A percentile compares a stretch with the other conserved stretches of the same genome.
These are phyloP conservation scores for Venturia effusa DNA, from an alignment of 2,329 filamentous ascomycete species.

Conservation along the genomic window DNA sequence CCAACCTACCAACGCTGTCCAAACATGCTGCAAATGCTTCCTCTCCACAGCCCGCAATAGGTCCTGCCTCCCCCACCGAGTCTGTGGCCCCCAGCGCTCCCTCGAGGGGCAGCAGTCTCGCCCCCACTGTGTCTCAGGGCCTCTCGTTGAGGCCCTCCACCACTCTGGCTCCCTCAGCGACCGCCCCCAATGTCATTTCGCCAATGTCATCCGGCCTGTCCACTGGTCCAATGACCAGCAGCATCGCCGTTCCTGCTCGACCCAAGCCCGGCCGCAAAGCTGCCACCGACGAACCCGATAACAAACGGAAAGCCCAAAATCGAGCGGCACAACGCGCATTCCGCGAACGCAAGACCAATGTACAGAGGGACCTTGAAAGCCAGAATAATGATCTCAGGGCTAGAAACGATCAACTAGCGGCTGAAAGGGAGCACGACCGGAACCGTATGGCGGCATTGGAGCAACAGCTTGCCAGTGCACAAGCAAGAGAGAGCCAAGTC, in stretches of 20 bases:
- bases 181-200: not conserved
- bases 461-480: not conserved
- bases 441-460: not conserved
- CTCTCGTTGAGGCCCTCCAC: not conserved
- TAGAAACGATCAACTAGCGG: not conserved
- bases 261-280: slow-evolving; percentile 77
- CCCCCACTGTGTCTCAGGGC: not conserved
- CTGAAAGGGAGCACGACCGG: not conserved
- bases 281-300: slow-evolving; percentile 82
- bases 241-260: slow-evolving; percentile 29
- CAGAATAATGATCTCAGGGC: slow-evolving; percentile 1
- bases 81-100: not conserved
- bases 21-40: not conserved
- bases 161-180: not conserved
- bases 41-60: not conserved
- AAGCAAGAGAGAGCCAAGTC: not conserved
- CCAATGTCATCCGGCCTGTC: not conserved
- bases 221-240: slow-evolving; percentile 26
- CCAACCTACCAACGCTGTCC: not conserved
- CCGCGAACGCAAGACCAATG: slow-evolving; percentile 73
- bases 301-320: slow-evolving; percentile 91
- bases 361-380: slow-evolving; percentile 56
- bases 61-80: not conserved
- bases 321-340: slow-evolving; percentile 85
- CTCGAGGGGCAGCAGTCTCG: not conserved